A percentile compares a stretch with the other conserved stretches of the same genome.
These are phyloP conservation scores for Purpureocillium lavendulum DNA, from an alignment of 2,329 filamentous ascomycete species.

Conservation along the genomic window DNA sequence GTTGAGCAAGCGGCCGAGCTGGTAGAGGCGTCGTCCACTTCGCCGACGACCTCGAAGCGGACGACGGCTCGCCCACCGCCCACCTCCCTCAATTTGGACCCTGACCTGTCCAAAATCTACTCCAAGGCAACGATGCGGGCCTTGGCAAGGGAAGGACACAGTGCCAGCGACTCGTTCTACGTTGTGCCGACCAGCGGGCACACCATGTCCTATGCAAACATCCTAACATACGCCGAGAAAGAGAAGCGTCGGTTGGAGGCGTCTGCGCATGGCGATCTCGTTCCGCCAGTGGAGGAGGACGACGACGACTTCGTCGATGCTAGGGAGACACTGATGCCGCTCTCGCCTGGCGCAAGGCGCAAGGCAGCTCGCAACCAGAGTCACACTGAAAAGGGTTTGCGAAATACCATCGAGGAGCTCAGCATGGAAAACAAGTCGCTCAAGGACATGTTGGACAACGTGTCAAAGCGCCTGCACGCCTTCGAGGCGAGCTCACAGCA, in stretches of 20 bases:
- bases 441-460: slow-evolving; percentile 76
- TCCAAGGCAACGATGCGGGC: slow-evolving; percentile 78
- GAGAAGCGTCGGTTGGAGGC: slow-evolving; percentile 52
- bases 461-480: slow-evolving; percentile 79
- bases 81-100: slow-evolving; percentile 35
- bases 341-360: slow-evolving; percentile 33
- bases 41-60: slow-evolving; percentile 27
- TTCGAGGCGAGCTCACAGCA: slow-evolving; percentile 91
- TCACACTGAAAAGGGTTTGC: slow-evolving; percentile 34
- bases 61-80: slow-evolving; percentile 16
- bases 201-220: slow-evolving; percentile 87
- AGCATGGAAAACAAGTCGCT: slow-evolving; percentile 81
- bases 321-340: slow-evolving; percentile 50
- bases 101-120: slow-evolving; percentile 76
- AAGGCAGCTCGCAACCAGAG: slow-evolving; percentile 30
- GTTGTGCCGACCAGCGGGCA: slow-evolving; percentile 88
- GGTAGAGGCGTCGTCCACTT: slow-evolving; percentile 25
- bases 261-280: slow-evolving; percentile 40
- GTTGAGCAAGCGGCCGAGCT: slow-evolving; percentile 14
- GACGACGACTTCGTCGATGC: slow-evolving; percentile 91
- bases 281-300: slow-evolving; percentile 46
- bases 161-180: slow-evolving; percentile 74
- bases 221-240: slow-evolving; percentile 63
- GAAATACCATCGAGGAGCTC: slow-evolving; percentile 78
- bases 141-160: slow-evolving; percentile 59